phyloP scores from a whole-genome alignment of 352 stramenopile species.

The Globisporangium middletonii region DNA sequence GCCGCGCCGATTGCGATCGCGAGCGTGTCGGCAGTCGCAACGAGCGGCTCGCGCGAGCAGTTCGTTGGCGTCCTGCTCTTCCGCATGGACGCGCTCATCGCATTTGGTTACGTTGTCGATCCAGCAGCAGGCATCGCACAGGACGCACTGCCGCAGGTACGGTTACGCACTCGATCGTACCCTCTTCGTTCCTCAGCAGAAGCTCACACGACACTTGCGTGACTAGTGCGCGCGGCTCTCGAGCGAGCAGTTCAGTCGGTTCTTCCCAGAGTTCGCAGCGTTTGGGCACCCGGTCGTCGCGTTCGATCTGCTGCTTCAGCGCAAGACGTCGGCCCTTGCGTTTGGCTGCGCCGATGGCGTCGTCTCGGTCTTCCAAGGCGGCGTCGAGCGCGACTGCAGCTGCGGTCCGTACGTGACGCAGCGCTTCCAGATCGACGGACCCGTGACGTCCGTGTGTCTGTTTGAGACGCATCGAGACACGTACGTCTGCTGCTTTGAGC shows the following conservation, averaged over 20 bases:
- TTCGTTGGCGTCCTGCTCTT: constrained; percentile 69
- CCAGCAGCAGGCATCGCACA: not conserved
- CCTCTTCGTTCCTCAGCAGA: not conserved
- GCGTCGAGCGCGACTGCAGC: constrained; percentile 23
- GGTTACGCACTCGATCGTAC: not conserved
- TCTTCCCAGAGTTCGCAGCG: constrained; percentile 63
- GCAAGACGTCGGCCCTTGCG: constrained; percentile 34
- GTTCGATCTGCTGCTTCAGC: constrained; percentile 23
- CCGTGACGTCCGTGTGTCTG: constrained; percentile 53
- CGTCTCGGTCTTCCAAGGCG: constrained; percentile 43
- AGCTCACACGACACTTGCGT: not conserved
- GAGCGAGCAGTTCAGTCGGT: constrained; percentile 55
- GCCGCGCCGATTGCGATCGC: constrained; percentile 45
- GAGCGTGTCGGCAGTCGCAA: constrained; percentile 29
- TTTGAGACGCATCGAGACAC: constrained; percentile 14
- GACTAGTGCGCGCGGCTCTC: constrained; percentile 39
- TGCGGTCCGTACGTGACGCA: constrained; percentile 40
- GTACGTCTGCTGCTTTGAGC: not conserved
- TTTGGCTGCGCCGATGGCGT: constrained; percentile 70
- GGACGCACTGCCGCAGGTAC: not conserved
- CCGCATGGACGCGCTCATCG: constrained; percentile 42
- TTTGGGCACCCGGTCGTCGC: constrained; percentile 52
- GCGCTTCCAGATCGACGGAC: constrained; percentile 51
- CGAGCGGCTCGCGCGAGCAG: constrained; percentile 14
- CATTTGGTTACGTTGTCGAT: constrained; percentile 51